Conservation (phyloP, 2,329 filamentous ascomycete species). For the Emydomyces testavorans region DNA sequence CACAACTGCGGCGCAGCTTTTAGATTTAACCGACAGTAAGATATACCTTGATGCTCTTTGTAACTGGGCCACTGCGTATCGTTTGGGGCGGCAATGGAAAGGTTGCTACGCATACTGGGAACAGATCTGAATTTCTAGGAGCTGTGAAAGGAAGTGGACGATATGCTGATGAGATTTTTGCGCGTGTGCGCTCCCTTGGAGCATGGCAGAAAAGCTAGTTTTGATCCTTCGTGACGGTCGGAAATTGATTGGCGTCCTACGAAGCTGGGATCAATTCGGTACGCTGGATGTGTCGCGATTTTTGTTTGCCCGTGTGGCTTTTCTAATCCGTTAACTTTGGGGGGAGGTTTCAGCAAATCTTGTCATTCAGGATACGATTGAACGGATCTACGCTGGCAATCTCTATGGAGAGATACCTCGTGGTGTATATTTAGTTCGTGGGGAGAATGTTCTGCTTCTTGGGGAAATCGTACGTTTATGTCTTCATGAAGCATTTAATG, state of each 20-base stretch:
- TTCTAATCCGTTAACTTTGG: slow-evolving; percentile 6
- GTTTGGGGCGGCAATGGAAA: background rate
- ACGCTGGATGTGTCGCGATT: slow-evolving; percentile 26
- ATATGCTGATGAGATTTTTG: background rate
- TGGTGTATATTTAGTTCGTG: slow-evolving; percentile 82
- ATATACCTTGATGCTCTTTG: background rate
- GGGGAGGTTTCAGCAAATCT: slow-evolving; percentile 66
- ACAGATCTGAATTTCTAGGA: background rate
- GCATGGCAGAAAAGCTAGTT: slow-evolving; percentile 72
- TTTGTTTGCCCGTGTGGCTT: background rate
- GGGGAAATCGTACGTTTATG: slow-evolving; percentile 61
- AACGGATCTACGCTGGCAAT: slow-evolving; percentile 65
- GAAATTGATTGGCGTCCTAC: slow-evolving; percentile 81
- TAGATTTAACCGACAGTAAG: slow-evolving; percentile 93
- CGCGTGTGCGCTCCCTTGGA: slow-evolving; percentile 18
- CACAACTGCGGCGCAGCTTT: slow-evolving; percentile 85
- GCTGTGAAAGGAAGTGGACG: background rate
- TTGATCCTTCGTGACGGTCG: slow-evolving; percentile 83
- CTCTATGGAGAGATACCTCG: slow-evolving; percentile 75
- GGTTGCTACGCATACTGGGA: background rate
- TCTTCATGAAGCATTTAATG: background rate
- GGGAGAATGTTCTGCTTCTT: slow-evolving; percentile 91
- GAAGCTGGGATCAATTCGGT: slow-evolving; percentile 98
- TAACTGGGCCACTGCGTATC: background rate
- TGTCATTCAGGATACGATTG: slow-evolving; percentile 82